Evolutionary conservation across 305 asterid species (phyloP), one percentile per base, ranked within the genome.

Genomic region (Nicotiana rustica): DNA sequence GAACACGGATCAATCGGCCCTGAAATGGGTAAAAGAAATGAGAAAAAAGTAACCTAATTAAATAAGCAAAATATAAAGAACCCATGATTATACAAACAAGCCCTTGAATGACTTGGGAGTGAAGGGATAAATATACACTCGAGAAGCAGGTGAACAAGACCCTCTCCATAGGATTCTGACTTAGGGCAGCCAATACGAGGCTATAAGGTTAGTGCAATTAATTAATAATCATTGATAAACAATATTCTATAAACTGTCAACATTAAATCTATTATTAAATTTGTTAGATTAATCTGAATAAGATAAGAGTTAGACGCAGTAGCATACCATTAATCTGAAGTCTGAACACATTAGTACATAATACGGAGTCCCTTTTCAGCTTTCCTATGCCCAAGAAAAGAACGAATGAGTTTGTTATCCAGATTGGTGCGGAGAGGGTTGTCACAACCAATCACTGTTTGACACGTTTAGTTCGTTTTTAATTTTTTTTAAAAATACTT

Each of bases 151-250:
- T 14, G 61, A 80, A n/a, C 36, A 56, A 33, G 38, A 73, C 35
- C 84, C 75, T 56, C 70, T 59, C 66, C 89, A 88, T 86, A 66
- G 91, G 92, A 90, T 85, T 85, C 91, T 81, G 87, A 84, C 83
- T 56, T 35, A 60, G 78, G 81, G 84, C 85, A 83, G 86, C 64
- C n/a, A 60, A 29, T 35, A 68, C 84, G 80, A 86, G 88, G 86
- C 64, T 10, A 62, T 38, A 15, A 57, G 61, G 67, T 81, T 81
- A 67, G 47, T 70, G 80, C 81, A 79, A 79, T 87, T 85, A 82
- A 83, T 66, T 81, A 70, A 81, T 86, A 89, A 86, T 86, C 79
- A 87, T 87, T 89, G 78, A 60, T 73, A 4, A 75, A 84, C 41
- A 79, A 82, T 79, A 79, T 65, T 36, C 33, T 35, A 60, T 57